phyloP scores from a whole-genome alignment of 352 stramenopile species.

The Thraustochytrium striatum region DNA sequence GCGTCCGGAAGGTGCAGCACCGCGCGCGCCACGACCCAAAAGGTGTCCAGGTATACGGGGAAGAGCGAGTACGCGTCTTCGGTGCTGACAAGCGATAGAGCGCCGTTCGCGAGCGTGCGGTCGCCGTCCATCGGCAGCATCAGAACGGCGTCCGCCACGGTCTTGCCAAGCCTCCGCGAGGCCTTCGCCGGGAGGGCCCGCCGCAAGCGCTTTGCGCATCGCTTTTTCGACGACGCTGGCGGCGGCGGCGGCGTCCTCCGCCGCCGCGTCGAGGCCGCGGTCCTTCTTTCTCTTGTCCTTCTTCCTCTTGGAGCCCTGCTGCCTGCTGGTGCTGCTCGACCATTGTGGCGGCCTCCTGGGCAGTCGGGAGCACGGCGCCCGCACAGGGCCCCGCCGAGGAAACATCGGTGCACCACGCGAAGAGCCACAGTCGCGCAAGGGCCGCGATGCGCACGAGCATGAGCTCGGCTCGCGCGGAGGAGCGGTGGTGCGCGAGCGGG shows the following conservation, averaged over 20 bases:
- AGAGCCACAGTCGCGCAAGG: slow-evolving; percentile 21
- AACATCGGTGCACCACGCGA: background rate
- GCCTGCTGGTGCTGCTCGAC: background rate
- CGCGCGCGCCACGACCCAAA: background rate
- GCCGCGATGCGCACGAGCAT: background rate
- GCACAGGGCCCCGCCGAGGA: background rate
- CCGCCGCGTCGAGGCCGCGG: background rate
- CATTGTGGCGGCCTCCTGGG: background rate
- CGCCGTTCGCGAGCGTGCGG: background rate
- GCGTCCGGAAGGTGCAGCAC: background rate
- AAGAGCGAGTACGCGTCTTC: slow-evolving; percentile 13
- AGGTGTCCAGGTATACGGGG: slow-evolving; percentile 9
- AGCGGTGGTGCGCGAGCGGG: background rate
- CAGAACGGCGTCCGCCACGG: slow-evolving; percentile 10
- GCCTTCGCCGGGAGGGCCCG: background rate
- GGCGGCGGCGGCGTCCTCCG: background rate
- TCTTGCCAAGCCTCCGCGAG: slow-evolving; percentile 6
- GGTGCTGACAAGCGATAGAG: background rate
- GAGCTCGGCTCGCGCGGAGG: slow-evolving; percentile 10
- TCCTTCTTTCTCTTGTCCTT: slow-evolving; percentile 2
- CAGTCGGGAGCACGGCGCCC: background rate
- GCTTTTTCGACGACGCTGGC: background rate
- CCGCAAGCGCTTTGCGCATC: background rate
- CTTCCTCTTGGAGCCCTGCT: background rate
- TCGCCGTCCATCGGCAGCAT: background rate